Evolutionary conservation across 2,329 filamentous ascomycete species (phyloP), one percentile per base, ranked within the genome.

Genomic region (Xylariaceae sp.): DNA sequence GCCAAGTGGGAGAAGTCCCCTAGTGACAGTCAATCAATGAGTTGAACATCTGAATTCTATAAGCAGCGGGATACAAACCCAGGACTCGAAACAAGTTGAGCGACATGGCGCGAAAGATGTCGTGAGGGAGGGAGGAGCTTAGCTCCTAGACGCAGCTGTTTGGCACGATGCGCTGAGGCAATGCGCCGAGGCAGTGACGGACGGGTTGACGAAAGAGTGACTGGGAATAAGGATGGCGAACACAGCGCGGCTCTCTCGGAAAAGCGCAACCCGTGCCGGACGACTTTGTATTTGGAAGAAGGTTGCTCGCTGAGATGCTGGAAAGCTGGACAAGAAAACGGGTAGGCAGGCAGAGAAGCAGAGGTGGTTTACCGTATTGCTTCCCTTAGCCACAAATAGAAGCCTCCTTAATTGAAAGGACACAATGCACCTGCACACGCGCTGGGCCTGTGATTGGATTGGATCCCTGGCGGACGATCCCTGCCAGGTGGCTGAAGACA

Each of bases 1-100:
- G 87, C 80, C 66, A 99, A 77, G 79, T 99, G 94, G 78, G 91
- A 96, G 71, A 99, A 83, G 80, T 99, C 94, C 76, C 86, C 92
- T 96, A 22, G 29, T 10, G 21, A 63, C 53, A 51, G n/a, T 30
- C 43, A 42, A 37, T 47, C 39, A 57, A 58, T 66, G 55, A 67
- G 60, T 59, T 47, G 57, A 8, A 5, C 6, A 49, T 19, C 15
- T 4, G 10, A 15, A 18, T 15, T 19, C 12, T 41, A n/a, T 16
- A 36, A 19, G 32, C 19, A 26, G 18, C 37, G 48, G 59, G 49
- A 47, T 60, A 67, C 75, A 51, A 70, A 82, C 80, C 81, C 58
- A 78, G 69, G 65, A 84, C 67, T 67, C 81, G 77, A 68, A 84
- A 84, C 57, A 82, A 47, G 72, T 84, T 84, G 64, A 83, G 71